Conservation (phyloP, 2,329 filamentous ascomycete species). For the Botrytis fabae region DNA sequence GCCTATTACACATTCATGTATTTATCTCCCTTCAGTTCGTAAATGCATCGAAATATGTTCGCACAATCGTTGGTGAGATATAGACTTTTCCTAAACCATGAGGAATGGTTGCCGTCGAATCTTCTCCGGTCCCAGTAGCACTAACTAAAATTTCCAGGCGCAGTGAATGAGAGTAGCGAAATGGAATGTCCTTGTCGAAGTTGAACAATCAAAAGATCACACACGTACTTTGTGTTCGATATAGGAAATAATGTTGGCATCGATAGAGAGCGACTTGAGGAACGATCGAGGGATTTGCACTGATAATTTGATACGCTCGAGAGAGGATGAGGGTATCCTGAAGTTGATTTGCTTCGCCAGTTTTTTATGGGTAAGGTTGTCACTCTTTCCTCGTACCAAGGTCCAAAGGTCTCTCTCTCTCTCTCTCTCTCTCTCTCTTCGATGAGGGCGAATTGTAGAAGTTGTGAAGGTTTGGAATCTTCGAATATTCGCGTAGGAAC, state of each 20-base stretch:
- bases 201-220: neutral
- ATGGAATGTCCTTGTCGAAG: neutral
- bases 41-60: slow-evolving; percentile 10
- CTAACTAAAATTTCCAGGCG: neutral
- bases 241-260: neutral
- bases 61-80: neutral
- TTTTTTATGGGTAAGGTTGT: neutral
- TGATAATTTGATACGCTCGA: neutral
- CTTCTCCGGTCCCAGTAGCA: neutral
- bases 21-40: neutral
- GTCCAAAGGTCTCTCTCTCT: neutral
- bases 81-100: neutral
- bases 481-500: slow-evolving; percentile 5
- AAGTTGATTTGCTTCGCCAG: neutral
- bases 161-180: neutral
- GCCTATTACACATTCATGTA: neutral
- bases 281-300: neutral
- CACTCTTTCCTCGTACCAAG: neutral
- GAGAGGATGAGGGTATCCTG: neutral
- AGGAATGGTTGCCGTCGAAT: neutral
- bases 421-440: neutral
- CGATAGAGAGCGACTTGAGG: neutral
- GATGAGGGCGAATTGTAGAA: neutral
- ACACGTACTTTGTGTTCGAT: neutral
- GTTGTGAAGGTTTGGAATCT: neutral